A percentile compares a stretch with the other conserved stretches of the same genome.
phyloP scores from a whole-genome alignment of 768 basidiomycete genomes.

The Jaapia argillacea region DNA sequence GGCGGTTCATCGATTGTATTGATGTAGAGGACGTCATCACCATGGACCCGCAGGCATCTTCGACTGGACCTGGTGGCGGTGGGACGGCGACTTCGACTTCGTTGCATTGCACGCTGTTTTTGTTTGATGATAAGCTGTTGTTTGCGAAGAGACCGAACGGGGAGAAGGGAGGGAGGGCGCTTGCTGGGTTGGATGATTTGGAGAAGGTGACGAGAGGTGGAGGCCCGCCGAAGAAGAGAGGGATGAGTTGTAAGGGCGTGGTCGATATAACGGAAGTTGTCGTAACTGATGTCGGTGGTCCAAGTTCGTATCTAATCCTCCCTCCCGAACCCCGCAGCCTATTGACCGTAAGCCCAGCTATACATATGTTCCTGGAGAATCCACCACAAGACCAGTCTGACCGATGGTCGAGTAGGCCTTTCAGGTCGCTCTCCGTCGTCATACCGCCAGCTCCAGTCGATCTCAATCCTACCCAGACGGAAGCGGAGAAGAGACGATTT shows the following conservation, averaged over 20 bases:
- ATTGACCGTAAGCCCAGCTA: constrained; percentile 36
- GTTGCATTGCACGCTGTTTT: constrained; percentile 80
- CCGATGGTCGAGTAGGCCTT: constrained; percentile 80
- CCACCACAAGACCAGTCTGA: constrained; percentile 78
- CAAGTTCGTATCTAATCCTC: constrained; percentile 57
- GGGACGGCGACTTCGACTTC: constrained; percentile 25
- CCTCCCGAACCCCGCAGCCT: background rate
- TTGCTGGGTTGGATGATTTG: constrained; percentile 71
- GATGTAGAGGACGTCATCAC: constrained; percentile 79
- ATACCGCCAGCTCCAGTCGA: constrained; percentile 60
- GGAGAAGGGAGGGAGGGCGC: constrained; percentile 60
- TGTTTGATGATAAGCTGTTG: constrained; percentile 92
- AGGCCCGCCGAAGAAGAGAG: constrained; percentile 64
- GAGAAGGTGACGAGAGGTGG: constrained; percentile 60
- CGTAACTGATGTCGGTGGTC: constrained; percentile 75
- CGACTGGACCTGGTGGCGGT: constrained; percentile 30
- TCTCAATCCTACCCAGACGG: constrained; percentile 54
- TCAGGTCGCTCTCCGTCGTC: constrained; percentile 72
- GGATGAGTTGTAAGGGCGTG: constrained; percentile 77
- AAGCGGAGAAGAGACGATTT: constrained; percentile 70
- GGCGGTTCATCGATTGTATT: constrained; percentile 84
- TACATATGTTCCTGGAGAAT: constrained; percentile 77
- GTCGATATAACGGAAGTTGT: constrained; percentile 79
- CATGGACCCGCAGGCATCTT: too few relatives aligned
- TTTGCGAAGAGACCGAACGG: constrained; percentile 81